Evolutionary conservation across 1,284 basidiomycete species (phyloP).

Genomic region (Ceratobasidium sp.): DNA sequence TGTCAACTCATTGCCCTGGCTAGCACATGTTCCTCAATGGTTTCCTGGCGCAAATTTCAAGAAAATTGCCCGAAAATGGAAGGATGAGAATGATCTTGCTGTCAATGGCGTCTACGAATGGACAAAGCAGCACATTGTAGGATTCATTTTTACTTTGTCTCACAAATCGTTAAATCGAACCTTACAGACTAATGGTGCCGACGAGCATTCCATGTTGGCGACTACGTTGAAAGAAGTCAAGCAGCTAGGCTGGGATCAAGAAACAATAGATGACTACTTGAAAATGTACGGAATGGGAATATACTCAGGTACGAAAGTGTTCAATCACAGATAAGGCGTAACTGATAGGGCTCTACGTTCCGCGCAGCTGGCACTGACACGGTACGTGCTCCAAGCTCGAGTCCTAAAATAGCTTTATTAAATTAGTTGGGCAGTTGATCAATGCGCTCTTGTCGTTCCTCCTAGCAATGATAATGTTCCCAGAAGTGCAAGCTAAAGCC

Average conservation of each 20-base stretch:
- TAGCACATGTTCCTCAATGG: slow-evolving; percentile 12
- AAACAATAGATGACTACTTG: not conserved
- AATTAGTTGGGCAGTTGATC: not conserved
- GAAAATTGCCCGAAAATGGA: slow-evolving; percentile 1
- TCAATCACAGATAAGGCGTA: not conserved
- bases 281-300: not conserved
- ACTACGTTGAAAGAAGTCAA: not conserved
- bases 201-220: slow-evolving; percentile 1
- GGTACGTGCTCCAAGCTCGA: not conserved
- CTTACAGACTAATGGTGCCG: not conserved
- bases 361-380: slow-evolving; percentile 3
- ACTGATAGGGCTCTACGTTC: not conserved
- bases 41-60: slow-evolving; percentile 14
- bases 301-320: not conserved
- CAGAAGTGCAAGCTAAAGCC: slow-evolving; percentile 29
- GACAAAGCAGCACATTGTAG: slow-evolving; percentile 15
- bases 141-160: not conserved
- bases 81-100: not conserved
- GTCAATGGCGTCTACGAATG: slow-evolving; percentile 3
- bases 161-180: not conserved
- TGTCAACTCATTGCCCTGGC: slow-evolving; percentile 23
- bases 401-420: no score
- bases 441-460: slow-evolving; percentile 7
- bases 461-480: slow-evolving; percentile 35
- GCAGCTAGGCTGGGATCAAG: not conserved